These are phyloP conservation scores for Pestalotiopsis sp. DNA, from an alignment of 2,329 filamentous ascomycete species.

Conservation along the genomic window DNA sequence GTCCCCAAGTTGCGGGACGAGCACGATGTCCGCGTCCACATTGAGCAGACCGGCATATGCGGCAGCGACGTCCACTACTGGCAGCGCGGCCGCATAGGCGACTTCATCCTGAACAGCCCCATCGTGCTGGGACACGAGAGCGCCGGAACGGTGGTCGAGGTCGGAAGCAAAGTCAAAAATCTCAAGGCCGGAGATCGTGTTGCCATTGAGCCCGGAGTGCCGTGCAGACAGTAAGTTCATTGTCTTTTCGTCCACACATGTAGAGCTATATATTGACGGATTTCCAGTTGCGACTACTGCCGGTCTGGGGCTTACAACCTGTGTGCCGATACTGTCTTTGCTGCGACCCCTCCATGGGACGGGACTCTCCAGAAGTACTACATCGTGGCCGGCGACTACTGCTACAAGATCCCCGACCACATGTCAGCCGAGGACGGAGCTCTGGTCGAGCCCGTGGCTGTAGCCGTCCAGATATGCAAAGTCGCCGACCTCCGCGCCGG, in stretches of 20 bases:
- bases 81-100: conserved; percentile 48
- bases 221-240: conserved; percentile 38
- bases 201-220: conserved; percentile 50
- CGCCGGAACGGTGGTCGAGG: conserved; percentile 42
- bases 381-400: conserved; percentile 46
- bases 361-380: conserved; percentile 54
- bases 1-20: conserved; percentile 40
- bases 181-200: conserved; percentile 47
- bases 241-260: no score
- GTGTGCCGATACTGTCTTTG: conserved; percentile 47
- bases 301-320: conserved; percentile 42
- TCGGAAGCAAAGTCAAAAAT: conserved; percentile 42
- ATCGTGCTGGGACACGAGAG: conserved; percentile 51
- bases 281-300: conserved; percentile 42
- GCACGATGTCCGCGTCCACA: conserved; percentile 44
- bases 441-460: conserved; percentile 53
- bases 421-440: conserved; percentile 54
- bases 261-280: no score
- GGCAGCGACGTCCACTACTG: conserved; percentile 50
- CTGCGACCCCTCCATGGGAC: conserved; percentile 50
- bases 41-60: conserved; percentile 50
- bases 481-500: conserved; percentile 40
- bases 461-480: conserved; percentile 50
- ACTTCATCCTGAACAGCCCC: conserved; percentile 45
- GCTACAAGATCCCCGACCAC: conserved; percentile 45